Evolutionary conservation across 2,329 filamentous ascomycete genomes (phyloP), one percentile per base, ranked within the genome.

Genomic region (Podosphaera fusca): DNA sequence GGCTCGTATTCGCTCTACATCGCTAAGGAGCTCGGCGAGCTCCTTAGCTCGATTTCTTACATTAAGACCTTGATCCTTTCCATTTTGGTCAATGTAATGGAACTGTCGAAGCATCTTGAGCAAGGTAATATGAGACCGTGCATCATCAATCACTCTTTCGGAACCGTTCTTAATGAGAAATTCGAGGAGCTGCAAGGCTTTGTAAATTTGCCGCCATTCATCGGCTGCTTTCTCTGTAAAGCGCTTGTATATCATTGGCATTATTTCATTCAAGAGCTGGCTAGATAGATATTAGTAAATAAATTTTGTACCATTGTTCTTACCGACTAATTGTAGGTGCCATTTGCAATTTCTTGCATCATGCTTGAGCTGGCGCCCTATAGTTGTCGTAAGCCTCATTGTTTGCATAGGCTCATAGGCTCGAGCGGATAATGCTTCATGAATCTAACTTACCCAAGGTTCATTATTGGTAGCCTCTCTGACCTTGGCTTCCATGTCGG

Each of bases 181-280:
- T 70, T 98, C 90, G 68, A 98, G 83, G 57, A 98, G 77, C 75
- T 96, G 92, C 31, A 98, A 81, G 8, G 87, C 84, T 75, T 98
- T 98, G 78, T 98, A 98, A 67, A 98, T 98, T 70, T 98, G 92
- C 63, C 92, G 81, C 92, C 92, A 98, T 72, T 98, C 92, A 69
- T 98, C 92, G 57, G 92, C 90, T 6, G 88, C 79, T 75, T 98
- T 98, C 70, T 98, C 92, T 60, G 92, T 98, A 71, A 98, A 98
- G 62, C 92, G 86, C 67, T 94, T 92, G 75, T 98, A 98, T 68
- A 98, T 95, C 87, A 98, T 92, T 63, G 92, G 92, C 92, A 98
- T 98, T 69, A 98, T 96, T 71, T 98, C 92, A 71, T 96, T 96
- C 58, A 98, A 81, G 56, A 89, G 80, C 80, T 95, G 88, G 69